Conservation (phyloP, 2,329 filamentous ascomycete species). For the Rhynchosporium graminicola region DNA sequence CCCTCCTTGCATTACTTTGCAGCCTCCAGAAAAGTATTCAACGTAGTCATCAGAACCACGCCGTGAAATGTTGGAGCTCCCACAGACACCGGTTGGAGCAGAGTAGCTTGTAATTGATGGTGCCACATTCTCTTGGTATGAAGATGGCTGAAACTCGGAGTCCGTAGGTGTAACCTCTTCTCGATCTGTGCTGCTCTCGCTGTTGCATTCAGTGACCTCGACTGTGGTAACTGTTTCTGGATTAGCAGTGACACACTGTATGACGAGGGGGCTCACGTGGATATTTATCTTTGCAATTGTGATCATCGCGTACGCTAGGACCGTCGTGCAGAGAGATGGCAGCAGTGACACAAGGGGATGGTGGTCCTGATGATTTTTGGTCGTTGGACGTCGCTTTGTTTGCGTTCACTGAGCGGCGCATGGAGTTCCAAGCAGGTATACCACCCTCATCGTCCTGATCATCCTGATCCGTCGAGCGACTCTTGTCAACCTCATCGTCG, state of each 20-base stretch:
- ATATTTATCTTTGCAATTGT: neutral
- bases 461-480: neutral
- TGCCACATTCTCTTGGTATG: neutral
- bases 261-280: neutral
- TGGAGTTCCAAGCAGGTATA: conserved; percentile 9
- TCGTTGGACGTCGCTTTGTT: neutral
- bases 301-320: neutral
- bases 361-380: neutral
- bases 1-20: conserved; percentile 9
- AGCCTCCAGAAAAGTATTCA: conserved; percentile 3
- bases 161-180: neutral
- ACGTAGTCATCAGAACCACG: neutral
- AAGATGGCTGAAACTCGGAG: neutral
- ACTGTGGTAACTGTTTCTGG: neutral
- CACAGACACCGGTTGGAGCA: neutral
- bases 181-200: conserved; percentile 8
- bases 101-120: neutral
- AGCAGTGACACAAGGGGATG: neutral
- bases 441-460: neutral
- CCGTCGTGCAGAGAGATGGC: neutral
- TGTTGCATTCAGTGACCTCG: neutral
- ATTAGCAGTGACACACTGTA: neutral
- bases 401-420: conserved; percentile 5
- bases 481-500: conserved; percentile 7
- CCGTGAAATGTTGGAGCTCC: neutral